A percentile compares a stretch with the other conserved stretches of the same genome.
Conservation (phyloP, 768 basidiomycete species). For the Collybia nuda region DNA sequence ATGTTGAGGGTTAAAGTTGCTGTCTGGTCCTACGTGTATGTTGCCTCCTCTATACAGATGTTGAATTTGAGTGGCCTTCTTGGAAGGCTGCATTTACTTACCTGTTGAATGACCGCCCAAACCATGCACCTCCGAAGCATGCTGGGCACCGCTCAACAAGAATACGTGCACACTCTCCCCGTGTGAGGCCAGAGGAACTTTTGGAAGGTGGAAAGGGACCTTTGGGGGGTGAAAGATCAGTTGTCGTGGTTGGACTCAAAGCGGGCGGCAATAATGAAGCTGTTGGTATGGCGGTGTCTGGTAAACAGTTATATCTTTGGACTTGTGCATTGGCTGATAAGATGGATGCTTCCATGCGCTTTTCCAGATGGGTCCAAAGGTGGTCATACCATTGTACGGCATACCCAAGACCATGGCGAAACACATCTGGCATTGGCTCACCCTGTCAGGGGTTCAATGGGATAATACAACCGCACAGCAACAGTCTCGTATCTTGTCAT, state of each 20-base stretch:
- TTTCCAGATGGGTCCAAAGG: conserved; percentile 8
- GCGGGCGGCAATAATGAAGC: background rate
- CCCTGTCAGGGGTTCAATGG: conserved; percentile 17
- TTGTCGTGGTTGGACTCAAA: background rate
- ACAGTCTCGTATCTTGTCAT: conserved; percentile 13
- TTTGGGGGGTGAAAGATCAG: background rate
- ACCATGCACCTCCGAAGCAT: conserved; percentile 28
- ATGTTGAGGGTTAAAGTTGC: no score
- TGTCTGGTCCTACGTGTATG: no score
- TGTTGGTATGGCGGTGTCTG: background rate
- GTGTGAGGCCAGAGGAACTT: no score
- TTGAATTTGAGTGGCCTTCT: no score
- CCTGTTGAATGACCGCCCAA: conserved; percentile 19
- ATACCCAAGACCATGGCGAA: conserved; percentile 19
- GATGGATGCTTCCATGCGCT: conserved; percentile 2
- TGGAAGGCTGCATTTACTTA: no score
- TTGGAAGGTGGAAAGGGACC: no score
- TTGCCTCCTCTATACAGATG: no score
- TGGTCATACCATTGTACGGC: conserved; percentile 15
- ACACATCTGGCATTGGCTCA: conserved; percentile 23
- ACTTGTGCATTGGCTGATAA: background rate
- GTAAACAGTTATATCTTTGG: background rate
- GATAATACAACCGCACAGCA: background rate
- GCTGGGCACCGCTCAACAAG: conserved; percentile 28
- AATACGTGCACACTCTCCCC: conserved; percentile 12